Evolutionary conservation across 1,284 basidiomycete genomes (phyloP), one percentile per base, ranked within the genome.

Genomic region (Phylloboletellus chloephorus): DNA sequence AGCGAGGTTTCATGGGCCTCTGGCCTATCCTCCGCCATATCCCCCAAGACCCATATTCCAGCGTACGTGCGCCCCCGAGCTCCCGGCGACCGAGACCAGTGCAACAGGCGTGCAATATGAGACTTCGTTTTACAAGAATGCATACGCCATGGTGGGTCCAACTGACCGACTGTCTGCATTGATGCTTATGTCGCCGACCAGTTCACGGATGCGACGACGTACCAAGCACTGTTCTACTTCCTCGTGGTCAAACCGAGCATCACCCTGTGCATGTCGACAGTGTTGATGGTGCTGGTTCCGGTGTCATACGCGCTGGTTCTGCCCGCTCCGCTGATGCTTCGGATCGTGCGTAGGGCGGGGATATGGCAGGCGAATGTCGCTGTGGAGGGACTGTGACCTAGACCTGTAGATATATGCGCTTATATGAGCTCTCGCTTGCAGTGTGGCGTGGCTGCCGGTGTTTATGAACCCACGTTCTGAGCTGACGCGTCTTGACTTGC

Each of bases 161-260:
- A 19, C 4, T 39, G n/a, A 10, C n/a, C 37, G 11, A 34, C 16
- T 25, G 24, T 43, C 29, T 25, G 11, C 1, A n/a, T 26, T 16
- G 17, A 29, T 39, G n/a, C 42, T 52, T 15, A 60, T 28, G 31
- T n/a, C 12, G 3, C 11, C 28, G 11, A 16, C 36, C 25, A 87
- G 83, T 87, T 88, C 58, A 79, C 79, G 31, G 85, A 88, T 53
- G 66, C 81, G 29, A 84, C 81, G 10, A 82, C 83, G 17, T 88
- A 86, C 58, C 82, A 83, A 64, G 79, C 86, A 0, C 69, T 88
- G 4, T 88, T 88, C 67, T 88, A 88, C 60, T 88, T 88, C 63
- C 72, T 88, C 43, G 81, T 88, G 41, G 79, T 88, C 67, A 88
- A 88, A 60, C 82, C 86, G 2, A 71, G 76, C 26, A 82, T 88